These are phyloP conservation scores for Calonectria pseudoreteaudii DNA, from an alignment of 2,329 filamentous ascomycete genomes.

Conservation along the genomic window DNA sequence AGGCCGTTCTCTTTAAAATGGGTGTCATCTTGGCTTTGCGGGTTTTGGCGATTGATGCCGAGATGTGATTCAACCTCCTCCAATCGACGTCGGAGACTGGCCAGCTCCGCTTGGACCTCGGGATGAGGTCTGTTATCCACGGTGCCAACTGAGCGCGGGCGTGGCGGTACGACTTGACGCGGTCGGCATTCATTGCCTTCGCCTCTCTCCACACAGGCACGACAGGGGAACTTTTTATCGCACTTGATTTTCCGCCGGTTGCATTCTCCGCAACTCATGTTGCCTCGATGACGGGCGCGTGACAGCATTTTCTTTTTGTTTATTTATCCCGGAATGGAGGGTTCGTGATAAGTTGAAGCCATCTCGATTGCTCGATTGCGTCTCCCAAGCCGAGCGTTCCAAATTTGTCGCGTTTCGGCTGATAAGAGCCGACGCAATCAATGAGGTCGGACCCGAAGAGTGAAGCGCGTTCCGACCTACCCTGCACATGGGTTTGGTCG, in stretches of 20 bases:
- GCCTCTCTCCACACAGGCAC: neutral
- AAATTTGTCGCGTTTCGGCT: neutral
- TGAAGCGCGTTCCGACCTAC: neutral
- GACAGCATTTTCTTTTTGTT: neutral
- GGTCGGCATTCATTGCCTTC: neutral
- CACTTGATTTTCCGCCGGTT: neutral
- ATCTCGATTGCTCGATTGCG: neutral
- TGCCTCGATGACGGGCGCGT: neutral
- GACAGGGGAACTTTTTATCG: neutral
- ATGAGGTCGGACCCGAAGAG: neutral
- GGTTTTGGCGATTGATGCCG: neutral
- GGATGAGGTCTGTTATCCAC: neutral
- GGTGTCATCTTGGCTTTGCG: neutral
- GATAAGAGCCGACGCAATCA: neutral
- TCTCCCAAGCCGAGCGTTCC: neutral
- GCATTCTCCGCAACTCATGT: neutral
- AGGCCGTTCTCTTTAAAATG: conserved; percentile 5
- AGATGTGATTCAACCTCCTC: neutral
- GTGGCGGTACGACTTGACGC: neutral
- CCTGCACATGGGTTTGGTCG: neutral
- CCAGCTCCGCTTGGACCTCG: neutral
- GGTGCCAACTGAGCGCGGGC: neutral
- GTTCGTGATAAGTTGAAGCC: neutral
- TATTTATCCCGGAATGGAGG: neutral
- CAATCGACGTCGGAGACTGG: neutral